Base-by-base conservation (phyloP, 2,329 filamentous ascomycete genomes). In the Phialocephala sp. region DNA sequence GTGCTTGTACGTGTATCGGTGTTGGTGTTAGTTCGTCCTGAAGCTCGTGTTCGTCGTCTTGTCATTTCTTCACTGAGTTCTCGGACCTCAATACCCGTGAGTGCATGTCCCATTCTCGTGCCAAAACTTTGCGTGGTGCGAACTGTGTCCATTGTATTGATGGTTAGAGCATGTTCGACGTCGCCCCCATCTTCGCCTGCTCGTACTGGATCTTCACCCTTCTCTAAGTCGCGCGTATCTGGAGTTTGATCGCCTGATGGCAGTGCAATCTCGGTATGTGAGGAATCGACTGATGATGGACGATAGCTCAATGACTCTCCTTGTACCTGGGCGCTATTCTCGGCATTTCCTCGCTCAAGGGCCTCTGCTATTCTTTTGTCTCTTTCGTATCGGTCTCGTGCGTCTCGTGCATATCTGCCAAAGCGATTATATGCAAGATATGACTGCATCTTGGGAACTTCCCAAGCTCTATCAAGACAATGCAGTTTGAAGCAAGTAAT, bases 61-160 rank as follows among this genome's bases (percentile, higher is more conserved):
- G 66, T 70, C 43, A 72, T 57, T n/a, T 72, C 60, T 65, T 66
- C 56, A 3, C 67, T 66, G 15, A 72, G 43, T 32, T 68, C 60
- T 20, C 69, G 45, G 12, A 73, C 70, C 61, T 73, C 71, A n/a
- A 72, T 69, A 1, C 70, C 68, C 1, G 66, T 63, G 47, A 72
- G 54, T 8, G 69, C 64, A 50, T 68, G 58, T 4, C 70, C 69
- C 64, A 73, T 68, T 50, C 62, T 65, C 18, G 62, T 68, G 9
- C 69, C 69, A 56, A 71, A 67, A 39, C 67, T 68, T n/a, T 66
- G 62, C 27, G n/a, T 63, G 8, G 66, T 64, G 8, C 43, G 54
- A 2, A 47, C 56, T 15, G 55, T 68, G 0, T 52, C 41, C 5
- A 62, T 24, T 15, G 55, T 68, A 1, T 52, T 36, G 3, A 62